Evolutionary conservation across 1,284 basidiomycete species (phyloP), one percentile per base, ranked within the genome.

Genomic region (Leccinum huronense): DNA sequence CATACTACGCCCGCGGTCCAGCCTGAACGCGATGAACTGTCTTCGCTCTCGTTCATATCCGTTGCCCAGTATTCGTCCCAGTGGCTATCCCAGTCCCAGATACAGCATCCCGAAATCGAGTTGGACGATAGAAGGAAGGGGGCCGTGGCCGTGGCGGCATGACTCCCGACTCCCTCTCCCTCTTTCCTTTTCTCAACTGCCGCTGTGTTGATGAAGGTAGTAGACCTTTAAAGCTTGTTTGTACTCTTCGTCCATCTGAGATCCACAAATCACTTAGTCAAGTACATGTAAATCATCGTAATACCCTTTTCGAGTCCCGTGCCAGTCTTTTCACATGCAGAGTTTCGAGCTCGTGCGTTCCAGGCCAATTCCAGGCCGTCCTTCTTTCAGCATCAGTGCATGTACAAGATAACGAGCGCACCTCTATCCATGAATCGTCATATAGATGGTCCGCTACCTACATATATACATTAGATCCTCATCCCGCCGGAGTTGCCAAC

Each of bases 1-100:
- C 71, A 73, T n/a, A n/a, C n/a, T n/a, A 36, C 71, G 10, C 70
- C 61, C 1, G 64, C 58, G 16, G 30, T 65, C 33, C 19, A 6
- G 42, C 34, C 34, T 1, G 36, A 5, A 10, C 42, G 42, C 1
- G 54, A 23, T 3, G n/a, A 1, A 14, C 5, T 27, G 57, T 38
- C 57, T 19, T 57, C 34, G 3, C 34, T 36, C 27, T 34, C 45
- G 45, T 8, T 23, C 19, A 48, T 48, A 48, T 48, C 45, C 19
- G 6, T 48, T 48, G 45, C 5, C 10, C 45, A 19, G n/a, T 6
- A 11, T 13, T 48, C 45, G 45, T 48, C 45, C 19, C n/a, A 45
- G 42, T 45, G 42, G 42, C 6, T 45, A 10, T 45, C 42, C 42
- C 42, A 45, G 42, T 11, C 42, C 42, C 45, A 48, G 45, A 11